These are phyloP conservation scores for Zalerion maritima DNA, from an alignment of 495 filamentous ascomycete species.

Conservation along the genomic window DNA sequence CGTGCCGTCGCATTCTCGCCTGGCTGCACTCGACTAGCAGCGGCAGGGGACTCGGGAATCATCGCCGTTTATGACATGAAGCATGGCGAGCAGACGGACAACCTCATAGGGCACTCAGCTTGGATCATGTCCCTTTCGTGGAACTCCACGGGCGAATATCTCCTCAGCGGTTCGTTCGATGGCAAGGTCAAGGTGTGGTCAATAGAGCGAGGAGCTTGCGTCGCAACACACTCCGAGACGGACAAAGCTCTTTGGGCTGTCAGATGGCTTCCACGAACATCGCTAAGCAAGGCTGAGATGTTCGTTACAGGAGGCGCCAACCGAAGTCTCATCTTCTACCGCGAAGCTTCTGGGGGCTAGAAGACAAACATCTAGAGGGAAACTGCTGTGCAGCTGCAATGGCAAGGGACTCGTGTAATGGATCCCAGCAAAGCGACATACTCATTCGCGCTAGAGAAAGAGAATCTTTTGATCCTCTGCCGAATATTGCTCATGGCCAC, in stretches of 20 bases:
- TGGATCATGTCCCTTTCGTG: conserved; percentile 87
- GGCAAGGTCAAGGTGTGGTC: conserved; percentile 95
- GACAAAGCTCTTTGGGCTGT: conserved; percentile 77
- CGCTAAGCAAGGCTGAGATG: conserved; percentile 50
- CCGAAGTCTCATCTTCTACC: conserved; percentile 70
- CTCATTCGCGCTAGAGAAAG: too few relatives aligned
- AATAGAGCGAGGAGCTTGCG: conserved; percentile 63
- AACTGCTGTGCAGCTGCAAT: too few relatives aligned
- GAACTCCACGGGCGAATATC: conserved; percentile 86
- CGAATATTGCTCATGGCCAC: too few relatives aligned
- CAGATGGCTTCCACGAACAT: conserved; percentile 70
- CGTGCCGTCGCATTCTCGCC: conserved; percentile 79
- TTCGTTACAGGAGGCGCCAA: conserved; percentile 80
- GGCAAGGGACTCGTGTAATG: too few relatives aligned
- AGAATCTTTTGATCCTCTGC: too few relatives aligned
- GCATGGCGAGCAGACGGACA: conserved; percentile 84
- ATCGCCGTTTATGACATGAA: conserved; percentile 84
- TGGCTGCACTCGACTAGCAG: conserved; percentile 67
- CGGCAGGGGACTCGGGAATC: conserved; percentile 77
- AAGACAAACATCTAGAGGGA: not conserved
- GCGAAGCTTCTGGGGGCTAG: conserved; percentile 71
- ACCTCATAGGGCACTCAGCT: conserved; percentile 59
- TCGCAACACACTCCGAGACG: conserved; percentile 85
- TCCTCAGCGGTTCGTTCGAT: conserved; percentile 76
- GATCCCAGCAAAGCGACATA: too few relatives aligned